Percentiles rank a stretch among this genome's conserved stretches.
Evolutionary conservation across 2,329 filamentous ascomycete species (phyloP).

Genomic region (Trichoderma koningiopsis): DNA sequence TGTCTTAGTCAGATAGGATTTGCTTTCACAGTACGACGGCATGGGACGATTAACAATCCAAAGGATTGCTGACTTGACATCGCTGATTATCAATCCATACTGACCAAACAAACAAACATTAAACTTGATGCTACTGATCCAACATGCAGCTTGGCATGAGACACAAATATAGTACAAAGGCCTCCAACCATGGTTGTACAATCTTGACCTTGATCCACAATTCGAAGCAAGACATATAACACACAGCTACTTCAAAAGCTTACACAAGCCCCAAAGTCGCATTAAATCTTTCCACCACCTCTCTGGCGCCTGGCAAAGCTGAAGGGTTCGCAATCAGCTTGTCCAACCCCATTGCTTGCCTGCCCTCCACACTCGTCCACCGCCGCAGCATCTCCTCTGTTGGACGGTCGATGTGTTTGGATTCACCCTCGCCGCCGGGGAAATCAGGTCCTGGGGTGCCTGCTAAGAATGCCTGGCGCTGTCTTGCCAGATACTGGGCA

Average conservation of each 20-base stretch:
- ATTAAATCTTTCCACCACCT: slow-evolving; percentile 47
- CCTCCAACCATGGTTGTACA: neutral
- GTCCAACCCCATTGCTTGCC: slow-evolving; percentile 50
- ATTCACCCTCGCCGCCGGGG: slow-evolving; percentile 70
- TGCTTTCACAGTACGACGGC: neutral
- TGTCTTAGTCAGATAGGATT: neutral
- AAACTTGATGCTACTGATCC: neutral
- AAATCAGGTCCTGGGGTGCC: slow-evolving; percentile 73
- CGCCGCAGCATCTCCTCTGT: slow-evolving; percentile 43
- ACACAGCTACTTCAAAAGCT: neutral
- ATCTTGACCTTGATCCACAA: neutral
- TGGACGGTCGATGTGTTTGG: slow-evolving; percentile 52
- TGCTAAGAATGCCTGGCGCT: slow-evolving; percentile 69
- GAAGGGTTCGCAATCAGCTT: slow-evolving; percentile 36
- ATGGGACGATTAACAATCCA: neutral
- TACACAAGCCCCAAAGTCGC: slow-evolving; percentile 45
- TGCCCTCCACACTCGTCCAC: slow-evolving; percentile 39
- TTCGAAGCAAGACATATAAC: neutral
- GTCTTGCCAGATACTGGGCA: slow-evolving; percentile 67
- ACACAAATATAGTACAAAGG: neutral
- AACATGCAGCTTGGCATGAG: neutral
- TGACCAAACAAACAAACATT: neutral
- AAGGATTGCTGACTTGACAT: neutral
- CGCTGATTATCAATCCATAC: neutral
- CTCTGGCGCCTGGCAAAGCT: slow-evolving; percentile 41